Evolutionary conservation across 2,329 filamentous ascomycete species (phyloP), one percentile per base, ranked within the genome.

Genomic region (Penicillium sp.): DNA sequence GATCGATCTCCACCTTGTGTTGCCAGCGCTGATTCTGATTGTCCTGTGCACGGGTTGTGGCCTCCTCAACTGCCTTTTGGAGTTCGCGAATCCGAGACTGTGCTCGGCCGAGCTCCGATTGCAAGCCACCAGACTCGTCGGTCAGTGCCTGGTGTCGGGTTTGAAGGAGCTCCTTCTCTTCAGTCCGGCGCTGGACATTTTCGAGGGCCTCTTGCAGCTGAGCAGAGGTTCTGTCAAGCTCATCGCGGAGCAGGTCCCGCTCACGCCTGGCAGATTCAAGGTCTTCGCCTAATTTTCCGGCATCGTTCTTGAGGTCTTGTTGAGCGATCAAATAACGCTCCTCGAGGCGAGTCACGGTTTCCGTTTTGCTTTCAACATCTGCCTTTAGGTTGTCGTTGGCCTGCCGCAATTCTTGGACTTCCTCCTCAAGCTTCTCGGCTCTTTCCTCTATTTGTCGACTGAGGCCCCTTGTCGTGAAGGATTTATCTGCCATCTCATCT

Each of bases 401-500:
- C 61, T 81, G 77, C 49, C 79, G 78, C 55, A 85, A 71, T 2
- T 78, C 72, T 48, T 86, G 84, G 6, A 92, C 77, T 59, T 93
- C 89, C 49, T 84, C 80, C 67, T 93, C 89, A 10, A 93, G 78
- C 35, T 86, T 86, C 55, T 81, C 78, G 8, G 87, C 79, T 74
- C 87, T 91, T 66, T 91, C 89, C 69, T 93, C 89, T 19, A 92
- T 83, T 75, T 93, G 90, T 35, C 89, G 85, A 55, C 87, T 90
- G 8, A 92, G 81, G 2, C 89, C 89, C 71, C 90, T 92, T 13
- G 89, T 90, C 56, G 87, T 86, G 40, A 92, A 84, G 0, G 90
- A 93, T 68, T 92, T 93, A 76, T 93, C 89, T 25, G 89, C 84
- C 83, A 93, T 86, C 69, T 93, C 90, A 57, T 91, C 89, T 63